Base-by-base conservation (phyloP, 192 early-diverging fungal species). In the Funneliformis mosseae region DNA sequence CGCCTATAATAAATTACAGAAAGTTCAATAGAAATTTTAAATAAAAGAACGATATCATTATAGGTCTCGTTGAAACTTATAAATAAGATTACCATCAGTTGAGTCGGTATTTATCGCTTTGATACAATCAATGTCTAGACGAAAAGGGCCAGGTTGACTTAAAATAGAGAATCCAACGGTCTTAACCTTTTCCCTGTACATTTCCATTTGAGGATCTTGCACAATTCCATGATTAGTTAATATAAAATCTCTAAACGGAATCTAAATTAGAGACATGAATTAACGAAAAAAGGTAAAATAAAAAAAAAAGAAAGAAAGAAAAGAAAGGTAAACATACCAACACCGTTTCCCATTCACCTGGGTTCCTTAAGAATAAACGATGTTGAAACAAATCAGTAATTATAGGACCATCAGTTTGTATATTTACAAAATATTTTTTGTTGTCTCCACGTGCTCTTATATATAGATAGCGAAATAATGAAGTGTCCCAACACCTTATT, bases 211-310 rank as follows among this genome's bases (percentile, higher is more conserved):
- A 12, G 93, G 89, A 64, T 92, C 89, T 82, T 96, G 91, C 48
- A 97, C 94, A 55, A 93, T 90, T 48, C 96, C 95, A 79, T 97
- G 92, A 80, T 91, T 93, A 9, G 97, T 99, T 50, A 97, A 84
- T 38, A 97, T 93, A 83, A 99, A 99, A 83, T 95, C 95, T 61
- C 91, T 89, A 84, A 97, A 97, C 18, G 97, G 97, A 59, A 99
- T 93, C 94, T 95, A 79, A 21, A 16, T 68, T 48, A 3, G 7
- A 67, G 27, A 66, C 0, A 67, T 67, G 43, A 33, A 28, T 41
- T 14, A 42, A n/a, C n/a, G n/a, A n/a, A n/a, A n/a, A n/a, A n/a
- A n/a, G n/a, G n/a, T n/a, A n/a, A n/a, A n/a, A n/a, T n/a, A n/a
- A n/a, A n/a, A n/a, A n/a, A n/a, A n/a, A n/a, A n/a, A n/a, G n/a